A percentile compares a stretch with the other conserved stretches of the same genome.
Evolutionary conservation across 106 monocot species (phyloP).

Genomic region (Phalaenopsis aphrodite): DNA sequence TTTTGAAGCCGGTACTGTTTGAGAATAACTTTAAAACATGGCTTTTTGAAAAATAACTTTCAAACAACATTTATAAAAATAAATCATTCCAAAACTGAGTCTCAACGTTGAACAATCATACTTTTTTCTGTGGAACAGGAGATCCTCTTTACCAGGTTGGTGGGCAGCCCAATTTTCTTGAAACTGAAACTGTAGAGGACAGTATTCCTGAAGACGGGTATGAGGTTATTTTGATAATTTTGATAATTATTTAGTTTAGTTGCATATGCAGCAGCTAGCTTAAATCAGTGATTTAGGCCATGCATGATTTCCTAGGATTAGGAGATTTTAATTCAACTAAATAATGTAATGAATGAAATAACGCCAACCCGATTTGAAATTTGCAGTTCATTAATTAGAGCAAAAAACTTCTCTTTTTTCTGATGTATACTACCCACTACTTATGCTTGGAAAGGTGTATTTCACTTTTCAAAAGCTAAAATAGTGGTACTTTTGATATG

Average conservation of each 20-base stretch:
- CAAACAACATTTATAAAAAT: too few species aligned
- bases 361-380: too few species aligned
- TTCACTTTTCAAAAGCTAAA: too few species aligned
- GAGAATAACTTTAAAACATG: too few species aligned
- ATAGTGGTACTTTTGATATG: too few species aligned
- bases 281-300: neutral
- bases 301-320: neutral
- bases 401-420: too few species aligned
- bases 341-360: neutral
- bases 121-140: constrained; percentile 24
- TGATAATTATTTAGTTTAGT: neutral
- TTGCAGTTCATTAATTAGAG: too few species aligned
- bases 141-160: constrained; percentile 82
- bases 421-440: too few species aligned
- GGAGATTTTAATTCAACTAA: neutral
- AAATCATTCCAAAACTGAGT: neutral
- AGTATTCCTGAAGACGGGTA: constrained; percentile 85
- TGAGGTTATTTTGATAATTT: neutral
- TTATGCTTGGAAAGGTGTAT: too few species aligned
- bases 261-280: neutral
- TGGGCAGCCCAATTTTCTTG: constrained; percentile 42
- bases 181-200: constrained; percentile 18
- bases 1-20: too few species aligned
- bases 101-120: neutral
- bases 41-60: too few species aligned